Base-by-base conservation (phyloP, 129 eudicot species). In the Pittosporum tobira region DNA sequence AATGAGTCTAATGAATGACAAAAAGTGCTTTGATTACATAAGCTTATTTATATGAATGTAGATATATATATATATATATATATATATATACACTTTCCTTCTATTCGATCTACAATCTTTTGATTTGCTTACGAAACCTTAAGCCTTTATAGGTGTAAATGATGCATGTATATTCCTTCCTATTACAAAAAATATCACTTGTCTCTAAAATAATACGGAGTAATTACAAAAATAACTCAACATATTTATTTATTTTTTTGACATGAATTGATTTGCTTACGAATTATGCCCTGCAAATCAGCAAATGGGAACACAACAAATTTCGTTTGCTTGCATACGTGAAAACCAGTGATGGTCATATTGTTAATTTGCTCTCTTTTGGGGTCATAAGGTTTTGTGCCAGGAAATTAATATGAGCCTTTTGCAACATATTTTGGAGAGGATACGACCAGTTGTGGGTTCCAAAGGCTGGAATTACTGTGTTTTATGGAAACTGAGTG, bases 401-500 rank as follows among this genome's bases (percentile, higher is more conserved):
- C 49, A 63, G 59, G 47, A 23, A 64, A 40, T 16, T 25, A 73
- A 64, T 49, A 82, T 85, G 88, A 74, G 64, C 62, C 66, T 85
- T 51, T 61, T 82, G 63, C 95, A 78, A 49, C 73, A 59, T 38
- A 63, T 83, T 13, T 66, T 79, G 69, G 88, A 81, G 57, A 83
- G 75, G 73, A 78, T 91, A 47, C 73, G 94, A 59, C 79, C 84
- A 16, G 51, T 83, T 34, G 78, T 91, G 38, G 87, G 87, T 21
- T 57, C 69, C 16, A 81, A 83, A 56, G 66, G 78, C 68, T 91
- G 94, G 96, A 95, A 87, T 69, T 91, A 91, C 37, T 81, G 83
- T 65, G 85, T 87, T 48, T 58, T 91, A 23, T 91, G 99, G 99
- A 87, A 77, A 62, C 53, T 86, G 59, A 71, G 79, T 69, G 78